Conservation (phyloP, 208 protist species). For the Eutreptiella sp. region DNA sequence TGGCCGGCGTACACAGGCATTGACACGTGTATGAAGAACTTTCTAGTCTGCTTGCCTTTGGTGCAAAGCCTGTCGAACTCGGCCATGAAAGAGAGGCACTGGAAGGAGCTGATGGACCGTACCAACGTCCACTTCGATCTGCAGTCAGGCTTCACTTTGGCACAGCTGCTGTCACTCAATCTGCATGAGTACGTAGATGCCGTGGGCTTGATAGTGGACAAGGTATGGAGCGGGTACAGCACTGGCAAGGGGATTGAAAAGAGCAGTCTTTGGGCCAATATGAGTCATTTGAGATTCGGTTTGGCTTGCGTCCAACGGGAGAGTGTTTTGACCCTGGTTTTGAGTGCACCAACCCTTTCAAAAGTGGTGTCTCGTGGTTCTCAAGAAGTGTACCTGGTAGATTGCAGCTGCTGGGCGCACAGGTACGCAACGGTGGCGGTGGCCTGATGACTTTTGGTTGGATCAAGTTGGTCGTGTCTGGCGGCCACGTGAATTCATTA, state of each 20-base stretch:
- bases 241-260: slow-evolving; percentile 46
- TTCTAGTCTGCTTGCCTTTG: slow-evolving; percentile 34
- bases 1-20: slow-evolving; percentile 43
- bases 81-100: slow-evolving; percentile 55
- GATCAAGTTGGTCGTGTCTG: too few species aligned
- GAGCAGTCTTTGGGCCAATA: too few species aligned
- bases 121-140: slow-evolving; percentile 42
- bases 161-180: slow-evolving; percentile 52
- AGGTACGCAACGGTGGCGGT: too few species aligned
- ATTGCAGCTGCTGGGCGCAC: too few species aligned
- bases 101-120: slow-evolving; percentile 49
- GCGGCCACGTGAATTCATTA: too few species aligned
- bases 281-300: too few species aligned
- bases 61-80: slow-evolving; percentile 26
- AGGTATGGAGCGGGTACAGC: slow-evolving; percentile 43
- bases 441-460: too few species aligned
- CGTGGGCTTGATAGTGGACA: slow-evolving; percentile 57
- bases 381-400: too few species aligned
- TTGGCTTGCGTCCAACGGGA: too few species aligned
- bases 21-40: slow-evolving; percentile 38
- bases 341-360: too few species aligned
- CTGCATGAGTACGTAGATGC: slow-evolving; percentile 61
- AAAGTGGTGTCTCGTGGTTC: too few species aligned
- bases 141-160: slow-evolving; percentile 43
- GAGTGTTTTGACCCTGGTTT: too few species aligned